Evolutionary conservation across 2,329 filamentous ascomycete species (phyloP).

Genomic region (Alternaria ventricosa): DNA sequence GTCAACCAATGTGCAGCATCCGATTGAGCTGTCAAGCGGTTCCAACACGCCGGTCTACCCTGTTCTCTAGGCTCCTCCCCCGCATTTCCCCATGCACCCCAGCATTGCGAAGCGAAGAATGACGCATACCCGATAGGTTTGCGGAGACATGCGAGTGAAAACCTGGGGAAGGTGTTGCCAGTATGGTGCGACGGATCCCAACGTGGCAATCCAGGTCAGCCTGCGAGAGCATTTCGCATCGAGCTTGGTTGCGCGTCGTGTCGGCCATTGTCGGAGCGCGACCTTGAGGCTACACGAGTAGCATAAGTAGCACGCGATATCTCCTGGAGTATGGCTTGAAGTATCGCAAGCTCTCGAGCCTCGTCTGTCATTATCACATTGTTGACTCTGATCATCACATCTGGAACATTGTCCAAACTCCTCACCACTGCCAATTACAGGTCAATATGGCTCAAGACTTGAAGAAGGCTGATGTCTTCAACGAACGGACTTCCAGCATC

Average conservation of each 20-base stretch:
- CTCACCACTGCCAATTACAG: background rate
- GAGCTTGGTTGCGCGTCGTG: background rate
- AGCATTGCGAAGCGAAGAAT: background rate
- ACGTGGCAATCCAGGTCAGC: background rate
- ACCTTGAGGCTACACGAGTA: background rate
- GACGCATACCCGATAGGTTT: background rate
- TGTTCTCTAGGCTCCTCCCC: background rate
- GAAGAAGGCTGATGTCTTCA: constrained; percentile 13
- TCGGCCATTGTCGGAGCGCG: background rate
- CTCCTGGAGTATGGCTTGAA: background rate
- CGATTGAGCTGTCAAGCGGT: background rate
- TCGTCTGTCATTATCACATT: background rate
- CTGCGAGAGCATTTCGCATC: background rate
- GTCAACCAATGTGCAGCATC: background rate
- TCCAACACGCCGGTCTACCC: background rate
- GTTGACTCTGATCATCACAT: background rate
- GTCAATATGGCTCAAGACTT: background rate
- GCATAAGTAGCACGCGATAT: background rate
- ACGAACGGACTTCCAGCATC: constrained; percentile 16
- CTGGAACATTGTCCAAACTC: background rate
- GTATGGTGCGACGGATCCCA: background rate
- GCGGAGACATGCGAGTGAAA: background rate
- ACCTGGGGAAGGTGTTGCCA: background rate
- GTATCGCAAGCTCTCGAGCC: background rate
- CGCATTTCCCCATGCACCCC: background rate